phyloP scores from a whole-genome alignment of 2,329 filamentous ascomycete species.

The Cladosporium colombiae region DNA sequence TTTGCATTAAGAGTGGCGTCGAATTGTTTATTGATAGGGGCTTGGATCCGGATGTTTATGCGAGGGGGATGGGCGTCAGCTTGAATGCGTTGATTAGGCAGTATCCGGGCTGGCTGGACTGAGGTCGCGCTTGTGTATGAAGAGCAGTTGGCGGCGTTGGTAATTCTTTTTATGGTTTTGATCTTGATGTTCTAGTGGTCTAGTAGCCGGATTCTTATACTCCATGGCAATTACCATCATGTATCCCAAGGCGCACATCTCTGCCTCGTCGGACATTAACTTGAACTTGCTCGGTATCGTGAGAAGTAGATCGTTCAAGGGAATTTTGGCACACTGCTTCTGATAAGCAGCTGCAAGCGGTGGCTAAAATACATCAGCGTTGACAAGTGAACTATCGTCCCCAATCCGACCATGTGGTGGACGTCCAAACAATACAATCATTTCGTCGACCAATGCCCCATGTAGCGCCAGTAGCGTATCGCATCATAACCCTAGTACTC shows the following conservation, averaged over 20 bases:
- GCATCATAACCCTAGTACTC: slow-evolving; percentile 32
- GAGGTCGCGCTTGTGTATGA: not conserved
- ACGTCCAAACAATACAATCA: not conserved
- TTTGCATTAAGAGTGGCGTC: not conserved
- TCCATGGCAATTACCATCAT: not conserved
- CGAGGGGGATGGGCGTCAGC: not conserved
- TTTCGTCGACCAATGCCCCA: not conserved
- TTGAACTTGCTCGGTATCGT: not conserved
- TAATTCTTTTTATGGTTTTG: not conserved
- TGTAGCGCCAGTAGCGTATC: not conserved
- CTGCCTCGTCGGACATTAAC: not conserved
- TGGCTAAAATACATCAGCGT: slow-evolving; percentile 1
- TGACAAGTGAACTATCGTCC: not conserved
- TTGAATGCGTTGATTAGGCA: not conserved
- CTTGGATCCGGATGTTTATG: not conserved
- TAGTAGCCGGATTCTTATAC: not conserved
- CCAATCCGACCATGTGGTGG: not conserved
- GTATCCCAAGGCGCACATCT: not conserved
- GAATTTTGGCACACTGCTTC: not conserved
- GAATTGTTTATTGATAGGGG: not conserved
- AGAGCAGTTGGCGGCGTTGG: not conserved
- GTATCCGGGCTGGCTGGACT: not conserved
- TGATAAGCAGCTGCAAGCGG: not conserved
- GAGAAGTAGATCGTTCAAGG: not conserved
- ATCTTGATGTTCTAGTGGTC: not conserved